Evolutionary conservation across 345 rosid genomes (phyloP).

Genomic region (Corchorus capsularis): DNA sequence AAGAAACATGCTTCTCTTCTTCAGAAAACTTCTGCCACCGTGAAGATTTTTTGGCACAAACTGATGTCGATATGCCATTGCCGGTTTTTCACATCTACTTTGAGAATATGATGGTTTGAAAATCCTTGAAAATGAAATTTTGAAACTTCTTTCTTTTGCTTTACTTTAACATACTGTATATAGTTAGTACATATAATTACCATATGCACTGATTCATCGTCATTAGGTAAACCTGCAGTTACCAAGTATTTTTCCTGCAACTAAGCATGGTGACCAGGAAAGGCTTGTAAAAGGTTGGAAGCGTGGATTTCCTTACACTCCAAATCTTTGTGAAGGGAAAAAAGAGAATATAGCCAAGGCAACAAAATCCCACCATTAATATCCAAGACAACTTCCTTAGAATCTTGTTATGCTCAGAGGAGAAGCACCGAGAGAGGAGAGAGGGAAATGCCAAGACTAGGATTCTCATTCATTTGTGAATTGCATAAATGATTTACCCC

Average conservation of each 20-base stretch:
- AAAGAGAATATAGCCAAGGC: too few relatives aligned
- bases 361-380: too few relatives aligned
- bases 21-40: not conserved
- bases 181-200: not conserved
- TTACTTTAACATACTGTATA: too few relatives aligned
- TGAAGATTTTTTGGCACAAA: not conserved
- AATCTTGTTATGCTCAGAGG: not conserved
- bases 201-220: not conserved
- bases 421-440: not conserved
- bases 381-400: too few relatives aligned
- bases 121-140: not conserved
- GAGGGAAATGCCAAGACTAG: not conserved
- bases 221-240: not conserved
- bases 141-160: too few relatives aligned
- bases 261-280: not conserved
- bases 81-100: not conserved
- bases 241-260: constrained; percentile 4
- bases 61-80: not conserved
- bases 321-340: too few relatives aligned
- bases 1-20: not conserved
- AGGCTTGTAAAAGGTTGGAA: not conserved
- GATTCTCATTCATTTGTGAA: constrained; percentile 32
- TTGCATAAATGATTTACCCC: constrained; percentile 42
- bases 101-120: not conserved
- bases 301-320: not conserved